These are phyloP conservation scores for Aechmea fasciata DNA, from an alignment of 176 grass and related monocot species.

Conservation along the genomic window DNA sequence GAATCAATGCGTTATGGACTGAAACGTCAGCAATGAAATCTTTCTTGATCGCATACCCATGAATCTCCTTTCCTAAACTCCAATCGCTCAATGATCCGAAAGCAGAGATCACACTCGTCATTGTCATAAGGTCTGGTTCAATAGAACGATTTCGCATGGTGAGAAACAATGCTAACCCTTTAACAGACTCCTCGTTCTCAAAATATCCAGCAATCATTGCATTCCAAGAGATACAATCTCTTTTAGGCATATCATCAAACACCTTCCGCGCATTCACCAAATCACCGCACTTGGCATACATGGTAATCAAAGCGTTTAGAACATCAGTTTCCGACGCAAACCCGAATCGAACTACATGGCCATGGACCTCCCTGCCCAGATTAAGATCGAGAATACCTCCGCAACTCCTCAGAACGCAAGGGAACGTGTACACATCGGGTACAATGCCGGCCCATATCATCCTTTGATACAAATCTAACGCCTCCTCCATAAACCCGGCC, in stretches of 20 bases:
- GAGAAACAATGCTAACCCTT: slow-evolving; percentile 57
- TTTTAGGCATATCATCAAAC: slow-evolving; percentile 54
- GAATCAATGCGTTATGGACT: slow-evolving; percentile 66
- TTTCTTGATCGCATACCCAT: slow-evolving; percentile 62
- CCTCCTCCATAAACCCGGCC: slow-evolving; percentile 65
- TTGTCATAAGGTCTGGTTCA: slow-evolving; percentile 60
- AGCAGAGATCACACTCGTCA: slow-evolving; percentile 66
- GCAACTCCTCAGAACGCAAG: slow-evolving; percentile 71
- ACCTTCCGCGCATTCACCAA: slow-evolving; percentile 41
- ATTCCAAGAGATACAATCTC: slow-evolving; percentile 79
- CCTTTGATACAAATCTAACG: slow-evolving; percentile 72
- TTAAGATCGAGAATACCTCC: slow-evolving; percentile 47
- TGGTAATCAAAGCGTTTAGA: slow-evolving; percentile 63
- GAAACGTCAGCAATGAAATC: slow-evolving; percentile 54
- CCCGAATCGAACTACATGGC: slow-evolving; percentile 62
- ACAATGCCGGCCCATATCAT: slow-evolving; percentile 76
- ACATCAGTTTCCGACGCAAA: slow-evolving; percentile 48
- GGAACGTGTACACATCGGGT: slow-evolving; percentile 81
- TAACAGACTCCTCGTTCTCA: slow-evolving; percentile 42
- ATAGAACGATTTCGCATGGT: slow-evolving; percentile 57
- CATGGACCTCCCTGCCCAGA: slow-evolving; percentile 72
- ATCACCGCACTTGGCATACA: slow-evolving; percentile 82
- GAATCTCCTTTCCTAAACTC: slow-evolving; percentile 60
- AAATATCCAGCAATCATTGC: slow-evolving; percentile 82
- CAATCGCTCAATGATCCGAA: slow-evolving; percentile 32